Conservation (phyloP, 2,329 filamentous ascomycete genomes). For the Calonectria hawksworthii region DNA sequence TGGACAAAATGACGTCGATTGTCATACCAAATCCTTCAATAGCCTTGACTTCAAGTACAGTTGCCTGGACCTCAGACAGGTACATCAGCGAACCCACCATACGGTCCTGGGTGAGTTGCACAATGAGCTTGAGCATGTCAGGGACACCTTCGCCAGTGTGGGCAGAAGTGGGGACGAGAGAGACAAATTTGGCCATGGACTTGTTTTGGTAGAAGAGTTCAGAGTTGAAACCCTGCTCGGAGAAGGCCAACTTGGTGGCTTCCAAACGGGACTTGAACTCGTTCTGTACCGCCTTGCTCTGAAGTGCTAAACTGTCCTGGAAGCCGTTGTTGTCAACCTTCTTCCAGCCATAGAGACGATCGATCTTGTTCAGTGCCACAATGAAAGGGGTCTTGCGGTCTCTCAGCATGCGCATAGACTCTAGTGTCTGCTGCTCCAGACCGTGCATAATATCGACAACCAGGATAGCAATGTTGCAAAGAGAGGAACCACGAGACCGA, state of each 20-base stretch:
- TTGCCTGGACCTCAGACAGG: constrained; percentile 96
- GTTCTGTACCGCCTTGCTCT: constrained; percentile 93
- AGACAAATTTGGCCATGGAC: constrained; percentile 93
- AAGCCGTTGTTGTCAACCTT: constrained; percentile 99
- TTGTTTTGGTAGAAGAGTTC: constrained; percentile 99
- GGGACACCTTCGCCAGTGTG: constrained; percentile 99
- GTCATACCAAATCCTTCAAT: constrained; percentile 99
- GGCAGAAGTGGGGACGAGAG: constrained; percentile 96
- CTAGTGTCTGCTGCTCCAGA: constrained; percentile 94
- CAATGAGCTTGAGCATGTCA: constrained; percentile 96
- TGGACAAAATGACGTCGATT: constrained; percentile 96
- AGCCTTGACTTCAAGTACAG: constrained; percentile 98
- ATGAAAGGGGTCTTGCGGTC: constrained; percentile 98
- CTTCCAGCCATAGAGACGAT: constrained; percentile 99
- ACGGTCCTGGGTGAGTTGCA: constrained; percentile 93
- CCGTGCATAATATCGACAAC: constrained; percentile 99
- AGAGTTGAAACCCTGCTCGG: constrained; percentile 97
- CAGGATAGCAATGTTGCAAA: constrained; percentile 99
- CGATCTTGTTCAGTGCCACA: constrained; percentile 99
- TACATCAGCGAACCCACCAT: constrained; percentile 99
- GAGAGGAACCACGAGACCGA: constrained; percentile 94
- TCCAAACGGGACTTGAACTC: constrained; percentile 94
- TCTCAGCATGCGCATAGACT: constrained; percentile 94
- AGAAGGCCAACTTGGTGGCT: constrained; percentile 92
- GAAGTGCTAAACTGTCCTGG: constrained; percentile 88